Percentiles rank a stretch among this genome's conserved stretches.
Evolutionary conservation across 2,329 filamentous ascomycete species (phyloP).

Genomic region (Leptosphaerulina australis): DNA sequence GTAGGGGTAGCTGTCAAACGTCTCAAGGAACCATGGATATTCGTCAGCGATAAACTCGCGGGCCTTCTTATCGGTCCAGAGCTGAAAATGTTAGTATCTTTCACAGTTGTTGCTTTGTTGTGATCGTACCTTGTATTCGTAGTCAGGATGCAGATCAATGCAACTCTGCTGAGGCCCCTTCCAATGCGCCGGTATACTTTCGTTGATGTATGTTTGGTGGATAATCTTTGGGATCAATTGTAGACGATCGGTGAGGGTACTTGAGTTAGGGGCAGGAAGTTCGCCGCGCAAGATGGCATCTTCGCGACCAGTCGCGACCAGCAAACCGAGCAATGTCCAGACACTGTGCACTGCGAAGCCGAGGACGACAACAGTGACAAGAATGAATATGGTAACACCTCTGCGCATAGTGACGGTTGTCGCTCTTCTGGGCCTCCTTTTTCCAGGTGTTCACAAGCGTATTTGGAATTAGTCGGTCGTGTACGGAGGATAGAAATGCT

Average conservation of each 20-base stretch:
- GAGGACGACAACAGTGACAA: slow-evolving; percentile 69
- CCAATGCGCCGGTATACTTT: slow-evolving; percentile 71
- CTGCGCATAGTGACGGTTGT: slow-evolving; percentile 60
- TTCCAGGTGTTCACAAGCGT: slow-evolving; percentile 13
- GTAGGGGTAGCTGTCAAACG: slow-evolving; percentile 75
- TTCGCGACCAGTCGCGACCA: slow-evolving; percentile 69
- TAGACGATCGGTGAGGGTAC: slow-evolving; percentile 60
- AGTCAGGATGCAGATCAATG: slow-evolving; percentile 70
- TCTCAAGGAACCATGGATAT: slow-evolving; percentile 76
- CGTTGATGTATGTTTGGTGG: slow-evolving; percentile 77
- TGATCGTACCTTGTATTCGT: slow-evolving; percentile 69
- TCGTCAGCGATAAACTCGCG: slow-evolving; percentile 73
- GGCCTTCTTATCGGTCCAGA: slow-evolving; percentile 76
- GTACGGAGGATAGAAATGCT: slow-evolving; percentile 10
- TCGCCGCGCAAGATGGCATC: slow-evolving; percentile 71
- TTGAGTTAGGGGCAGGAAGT: slow-evolving; percentile 68
- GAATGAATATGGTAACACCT: slow-evolving; percentile 66
- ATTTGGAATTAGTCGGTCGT: background rate
- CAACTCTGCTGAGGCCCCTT: slow-evolving; percentile 68
- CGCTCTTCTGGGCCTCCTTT: slow-evolving; percentile 30
- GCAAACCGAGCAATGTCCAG: slow-evolving; percentile 72
- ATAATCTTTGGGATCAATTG: slow-evolving; percentile 77
- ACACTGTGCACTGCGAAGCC: slow-evolving; percentile 69
- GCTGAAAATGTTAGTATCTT: slow-evolving; percentile 51
- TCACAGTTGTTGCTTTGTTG: background rate